A percentile compares a stretch with the other conserved stretches of the same genome.
Evolutionary conservation across 768 basidiomycete species (phyloP).

Genomic region (Butyriboletus loyo): DNA sequence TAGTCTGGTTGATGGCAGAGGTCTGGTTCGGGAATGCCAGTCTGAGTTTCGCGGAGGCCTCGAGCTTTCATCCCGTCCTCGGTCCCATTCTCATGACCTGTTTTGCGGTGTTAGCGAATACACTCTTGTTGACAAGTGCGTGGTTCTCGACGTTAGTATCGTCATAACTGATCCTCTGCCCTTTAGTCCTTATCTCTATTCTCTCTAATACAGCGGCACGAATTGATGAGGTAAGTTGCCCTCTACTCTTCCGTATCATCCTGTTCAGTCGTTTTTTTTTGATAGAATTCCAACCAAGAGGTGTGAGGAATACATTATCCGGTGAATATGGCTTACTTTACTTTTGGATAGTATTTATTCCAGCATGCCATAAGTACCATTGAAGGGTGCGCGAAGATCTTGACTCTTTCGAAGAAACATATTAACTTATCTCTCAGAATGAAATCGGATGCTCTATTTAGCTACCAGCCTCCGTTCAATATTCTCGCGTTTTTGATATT

Average conservation of each 20-base stretch:
- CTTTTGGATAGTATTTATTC: slow-evolving; percentile 66
- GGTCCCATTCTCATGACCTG: slow-evolving; percentile 77
- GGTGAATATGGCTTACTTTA: slow-evolving; percentile 21
- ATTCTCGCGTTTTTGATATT: slow-evolving; percentile 76
- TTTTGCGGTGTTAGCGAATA: slow-evolving; percentile 78
- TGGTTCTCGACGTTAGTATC: slow-evolving; percentile 5
- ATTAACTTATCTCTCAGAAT: slow-evolving; percentile 46
- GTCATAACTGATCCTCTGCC: neutral
- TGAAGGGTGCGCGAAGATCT: slow-evolving; percentile 58
- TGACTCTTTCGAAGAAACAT: neutral
- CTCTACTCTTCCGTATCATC: neutral
- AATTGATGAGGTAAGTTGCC: slow-evolving; percentile 54
- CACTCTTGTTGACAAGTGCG: slow-evolving; percentile 77
- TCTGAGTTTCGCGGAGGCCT: slow-evolving; percentile 53
- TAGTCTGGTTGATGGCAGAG: slow-evolving; percentile 82
- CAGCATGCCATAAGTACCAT: slow-evolving; percentile 85
- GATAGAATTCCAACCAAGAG: slow-evolving; percentile 59
- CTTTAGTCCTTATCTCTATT: slow-evolving; percentile 73
- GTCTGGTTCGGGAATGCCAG: slow-evolving; percentile 85
- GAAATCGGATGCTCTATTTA: slow-evolving; percentile 87
- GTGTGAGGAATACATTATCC: slow-evolving; percentile 26
- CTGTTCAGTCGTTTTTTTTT: neutral
- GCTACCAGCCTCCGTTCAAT: slow-evolving; percentile 90
- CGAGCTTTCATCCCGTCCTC: slow-evolving; percentile 65
- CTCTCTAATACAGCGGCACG: slow-evolving; percentile 85